These are phyloP conservation scores for Closterium sp. DNA, from an alignment of 139 green algal genomes.

Conservation along the genomic window DNA sequence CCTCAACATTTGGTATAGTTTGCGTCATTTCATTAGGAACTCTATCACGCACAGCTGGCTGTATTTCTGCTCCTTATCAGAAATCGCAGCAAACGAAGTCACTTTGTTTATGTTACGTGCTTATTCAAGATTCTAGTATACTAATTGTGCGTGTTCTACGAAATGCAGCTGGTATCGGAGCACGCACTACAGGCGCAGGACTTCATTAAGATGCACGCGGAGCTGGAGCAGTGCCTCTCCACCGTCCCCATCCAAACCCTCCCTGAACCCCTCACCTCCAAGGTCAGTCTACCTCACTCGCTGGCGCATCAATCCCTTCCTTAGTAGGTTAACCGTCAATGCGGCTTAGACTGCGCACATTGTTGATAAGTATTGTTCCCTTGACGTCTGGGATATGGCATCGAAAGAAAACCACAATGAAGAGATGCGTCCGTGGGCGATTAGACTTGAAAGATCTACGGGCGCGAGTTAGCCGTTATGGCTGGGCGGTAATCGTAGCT, in stretches of 20 bases:
- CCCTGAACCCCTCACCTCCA: neutral
- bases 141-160: neutral
- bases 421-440: neutral
- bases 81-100: no score
- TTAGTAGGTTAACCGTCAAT: neutral
- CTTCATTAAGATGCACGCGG: neutral
- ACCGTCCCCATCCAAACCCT: neutral
- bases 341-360: no score
- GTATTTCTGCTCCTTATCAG: neutral
- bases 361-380: no score
- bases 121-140: no score
- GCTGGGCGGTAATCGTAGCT: no score
- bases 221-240: neutral
- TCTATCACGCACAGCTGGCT: neutral
- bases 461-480: no score
- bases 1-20: neutral
- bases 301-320: neutral
- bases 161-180: neutral
- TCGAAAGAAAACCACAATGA: no score
- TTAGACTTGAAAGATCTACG: neutral
- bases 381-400: no score
- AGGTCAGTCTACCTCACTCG: neutral
- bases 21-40: neutral
- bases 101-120: neutral
- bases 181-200: neutral